Evolutionary conservation across 495 filamentous ascomycete genomes (phyloP).

Genomic region (Penicillium salamii): DNA sequence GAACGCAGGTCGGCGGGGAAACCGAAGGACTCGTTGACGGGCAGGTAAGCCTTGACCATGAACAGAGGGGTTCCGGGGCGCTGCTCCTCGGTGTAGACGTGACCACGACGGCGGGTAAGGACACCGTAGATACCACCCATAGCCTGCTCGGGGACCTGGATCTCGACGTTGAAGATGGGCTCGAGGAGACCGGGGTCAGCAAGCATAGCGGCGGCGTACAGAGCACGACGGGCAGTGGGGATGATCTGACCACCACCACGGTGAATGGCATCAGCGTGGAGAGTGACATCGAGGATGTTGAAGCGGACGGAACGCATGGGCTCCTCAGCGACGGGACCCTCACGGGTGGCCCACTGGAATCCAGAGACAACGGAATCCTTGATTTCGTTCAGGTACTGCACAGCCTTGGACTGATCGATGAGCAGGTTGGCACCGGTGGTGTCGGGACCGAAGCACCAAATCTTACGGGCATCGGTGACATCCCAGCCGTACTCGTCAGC

Average conservation of each 20-base stretch:
- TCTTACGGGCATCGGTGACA: slow-evolving; percentile 99
- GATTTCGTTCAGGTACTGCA: slow-evolving; percentile 99
- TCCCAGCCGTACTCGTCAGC: slow-evolving; percentile 99
- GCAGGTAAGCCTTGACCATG: slow-evolving; percentile 99
- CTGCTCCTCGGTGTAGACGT: slow-evolving; percentile 98
- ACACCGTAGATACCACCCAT: slow-evolving; percentile 99
- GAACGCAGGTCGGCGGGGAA: slow-evolving; percentile 97
- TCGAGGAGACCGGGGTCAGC: slow-evolving; percentile 88
- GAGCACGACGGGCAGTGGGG: slow-evolving; percentile 94
- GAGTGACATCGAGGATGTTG: slow-evolving; percentile 99
- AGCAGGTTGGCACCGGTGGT: slow-evolving; percentile 97
- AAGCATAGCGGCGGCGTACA: slow-evolving; percentile 89
- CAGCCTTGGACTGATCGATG: slow-evolving; percentile 99
- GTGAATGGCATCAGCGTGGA: slow-evolving; percentile 99
- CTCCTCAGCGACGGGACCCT: slow-evolving; percentile 97
- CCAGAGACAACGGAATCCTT: slow-evolving; percentile 99
- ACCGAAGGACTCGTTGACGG: slow-evolving; percentile 99
- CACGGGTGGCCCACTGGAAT: slow-evolving; percentile 99
- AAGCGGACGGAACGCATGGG: slow-evolving; percentile 96
- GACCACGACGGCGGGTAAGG: slow-evolving; percentile 94
- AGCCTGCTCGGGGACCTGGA: slow-evolving; percentile 96
- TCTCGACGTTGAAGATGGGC: slow-evolving; percentile 98
- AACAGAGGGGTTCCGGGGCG: slow-evolving; percentile 97
- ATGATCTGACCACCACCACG: slow-evolving; percentile 99
- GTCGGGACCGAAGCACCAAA: slow-evolving; percentile 99